Conservation (phyloP, 192 early-diverging fungal genomes). For the Backusella liffmaniae region DNA sequence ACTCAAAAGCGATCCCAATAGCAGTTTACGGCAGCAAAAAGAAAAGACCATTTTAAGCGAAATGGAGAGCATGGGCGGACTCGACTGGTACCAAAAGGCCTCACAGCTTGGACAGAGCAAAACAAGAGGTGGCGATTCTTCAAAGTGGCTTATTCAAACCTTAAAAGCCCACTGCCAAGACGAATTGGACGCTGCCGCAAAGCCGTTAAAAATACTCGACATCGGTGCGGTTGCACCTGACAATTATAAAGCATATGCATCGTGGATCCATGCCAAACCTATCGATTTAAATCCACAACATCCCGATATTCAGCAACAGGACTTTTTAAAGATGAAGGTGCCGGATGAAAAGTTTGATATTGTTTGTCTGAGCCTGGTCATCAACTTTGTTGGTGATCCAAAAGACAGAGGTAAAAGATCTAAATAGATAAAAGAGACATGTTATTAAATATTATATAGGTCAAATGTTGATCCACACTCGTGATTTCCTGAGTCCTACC, state of each 20-base stretch:
- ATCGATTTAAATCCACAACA: constrained; percentile 91
- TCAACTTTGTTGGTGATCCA: constrained; percentile 88
- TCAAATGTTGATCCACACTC: constrained; percentile 35
- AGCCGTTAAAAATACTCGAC: constrained; percentile 67
- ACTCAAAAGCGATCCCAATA: constrained; percentile 26
- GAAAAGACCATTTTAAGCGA: constrained; percentile 40
- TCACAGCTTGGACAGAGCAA: constrained; percentile 81
- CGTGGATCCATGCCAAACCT: constrained; percentile 69
- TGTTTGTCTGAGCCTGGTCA: constrained; percentile 77
- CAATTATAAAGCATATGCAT: constrained; percentile 66
- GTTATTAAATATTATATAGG: constrained; percentile 5
- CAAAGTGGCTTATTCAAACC: constrained; percentile 74
- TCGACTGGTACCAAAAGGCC: constrained; percentile 88
- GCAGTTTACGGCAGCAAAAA: constrained; percentile 18
- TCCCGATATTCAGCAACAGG: constrained; percentile 67
- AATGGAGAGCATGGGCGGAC: constrained; percentile 76
- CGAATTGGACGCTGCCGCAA: neutral
- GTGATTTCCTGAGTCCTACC: constrained; percentile 17
- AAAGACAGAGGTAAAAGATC: constrained; percentile 55
- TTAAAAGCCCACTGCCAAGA: constrained; percentile 32
- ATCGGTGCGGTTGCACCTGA: constrained; percentile 79
- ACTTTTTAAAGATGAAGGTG: constrained; percentile 74
- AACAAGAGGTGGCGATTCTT: constrained; percentile 76
- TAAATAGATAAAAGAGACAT: neutral
- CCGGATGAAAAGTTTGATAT: constrained; percentile 66